Evolutionary conservation across 495 filamentous ascomycete genomes (phyloP), one percentile per base, ranked within the genome.

Genomic region (Schizothecium vesticola): DNA sequence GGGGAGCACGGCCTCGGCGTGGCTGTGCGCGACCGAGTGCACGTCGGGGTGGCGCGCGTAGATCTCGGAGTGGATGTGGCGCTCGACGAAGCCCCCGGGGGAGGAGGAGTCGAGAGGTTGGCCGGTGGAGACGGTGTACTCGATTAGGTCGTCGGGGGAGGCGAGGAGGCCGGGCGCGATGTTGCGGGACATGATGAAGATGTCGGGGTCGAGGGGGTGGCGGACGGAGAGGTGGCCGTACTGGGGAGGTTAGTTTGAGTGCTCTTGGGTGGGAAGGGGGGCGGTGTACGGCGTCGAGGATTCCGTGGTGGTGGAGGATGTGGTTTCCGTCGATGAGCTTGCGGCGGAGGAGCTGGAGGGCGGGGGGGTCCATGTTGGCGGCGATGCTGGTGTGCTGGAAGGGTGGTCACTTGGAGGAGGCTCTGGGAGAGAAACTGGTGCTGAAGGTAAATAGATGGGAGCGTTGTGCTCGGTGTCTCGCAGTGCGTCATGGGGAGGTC

Each of bases 181-280:
- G 70, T 75, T 73, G 21, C 75, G 71, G 8, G 82, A 78, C 75
- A 86, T 80, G 69, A 87, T 74, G 73, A 84, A 85, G 22, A 69
- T 76, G 6, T 72, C 22, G 2, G 73, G 71, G 51, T 80, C 78
- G 55, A 69, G 16, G 0, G 81, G 82, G 66, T 86, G 72, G 1
- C 85, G 78, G 31, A 86, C 68, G 3, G 84, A 85, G 36, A 86
- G 75, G 59, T 87, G 85, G 56, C 85, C 85, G 65, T 82, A 87
- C 43, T 51, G 43, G 43, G 43, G 0, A 13, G 43, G 16, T 51
- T n/a, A 51, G 43, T 8, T 51, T 51, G 6, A 19, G 43, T n/a
- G 5, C 2, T 43, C 0, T 51, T 19, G 16, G 16, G 7, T 13
- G 3, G 31, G 31, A 51, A 8, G 5, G 4, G 36, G 36, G 36